Percentiles rank a stretch among this genome's conserved stretches.
Evolutionary conservation across 371 early-diverging fungal species (phyloP).

Genomic region (Mucor piriformis): DNA sequence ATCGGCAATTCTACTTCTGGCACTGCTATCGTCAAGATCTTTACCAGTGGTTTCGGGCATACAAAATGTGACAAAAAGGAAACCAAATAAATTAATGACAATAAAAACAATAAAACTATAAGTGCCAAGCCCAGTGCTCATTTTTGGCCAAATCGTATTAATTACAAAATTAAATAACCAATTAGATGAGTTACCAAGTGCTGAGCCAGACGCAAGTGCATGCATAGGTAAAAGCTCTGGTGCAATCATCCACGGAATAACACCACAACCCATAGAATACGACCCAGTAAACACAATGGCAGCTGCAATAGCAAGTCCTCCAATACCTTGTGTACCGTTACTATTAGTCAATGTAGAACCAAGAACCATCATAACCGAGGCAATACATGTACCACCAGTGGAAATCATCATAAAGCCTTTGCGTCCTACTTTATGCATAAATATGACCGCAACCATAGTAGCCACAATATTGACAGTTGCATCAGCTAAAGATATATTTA

Average conservation of each 20-base stretch:
- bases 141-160: conserved; percentile 48
- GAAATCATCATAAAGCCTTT: conserved; percentile 52
- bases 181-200: conserved; percentile 47
- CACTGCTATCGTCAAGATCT: conserved; percentile 33
- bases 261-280: conserved; percentile 53
- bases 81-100: conserved; percentile 47
- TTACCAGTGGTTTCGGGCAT: conserved; percentile 52
- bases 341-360: conserved; percentile 25
- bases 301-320: conserved; percentile 40
- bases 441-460: conserved; percentile 36
- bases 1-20: conserved; percentile 10
- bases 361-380: conserved; percentile 42
- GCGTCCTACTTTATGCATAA: conserved; percentile 48
- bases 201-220: conserved; percentile 49
- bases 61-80: conserved; percentile 41
- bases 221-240: conserved; percentile 50
- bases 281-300: conserved; percentile 44
- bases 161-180: conserved; percentile 51
- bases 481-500: conserved; percentile 41
- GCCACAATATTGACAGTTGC: conserved; percentile 44
- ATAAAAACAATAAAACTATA: conserved; percentile 48
- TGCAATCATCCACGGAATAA: conserved; percentile 55
- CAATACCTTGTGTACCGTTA: conserved; percentile 22
- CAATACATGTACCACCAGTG: conserved; percentile 38
- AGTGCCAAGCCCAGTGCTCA: conserved; percentile 32